Conservation (phyloP, 2,329 filamentous ascomycete species). For the Thermothelomyces thermophilus region DNA sequence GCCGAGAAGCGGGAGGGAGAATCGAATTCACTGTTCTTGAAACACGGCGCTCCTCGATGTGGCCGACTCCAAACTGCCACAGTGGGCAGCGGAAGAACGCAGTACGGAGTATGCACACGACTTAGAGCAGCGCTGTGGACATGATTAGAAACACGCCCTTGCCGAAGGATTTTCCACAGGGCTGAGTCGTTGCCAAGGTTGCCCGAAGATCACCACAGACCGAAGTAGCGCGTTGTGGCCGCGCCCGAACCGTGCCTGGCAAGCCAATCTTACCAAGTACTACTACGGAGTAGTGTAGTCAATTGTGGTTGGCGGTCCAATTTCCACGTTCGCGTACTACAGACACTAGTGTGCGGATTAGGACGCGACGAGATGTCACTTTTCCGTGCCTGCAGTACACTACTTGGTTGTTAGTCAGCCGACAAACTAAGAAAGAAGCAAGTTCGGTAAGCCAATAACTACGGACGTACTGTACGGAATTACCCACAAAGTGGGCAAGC, state of each 20-base stretch:
- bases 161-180: background rate
- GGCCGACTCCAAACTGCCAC: background rate
- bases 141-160: too few species aligned
- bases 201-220: background rate
- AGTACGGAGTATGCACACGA: too few species aligned
- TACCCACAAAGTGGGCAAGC: background rate
- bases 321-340: background rate
- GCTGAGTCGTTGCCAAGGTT: background rate
- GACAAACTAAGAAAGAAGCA: slow-evolving; percentile 1
- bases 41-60: background rate
- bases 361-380: too few species aligned
- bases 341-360: too few species aligned
- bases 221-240: background rate
- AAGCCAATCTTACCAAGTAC: background rate
- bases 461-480: too few species aligned
- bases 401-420: too few species aligned
- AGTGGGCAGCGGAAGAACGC: too few species aligned
- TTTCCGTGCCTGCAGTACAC: too few species aligned
- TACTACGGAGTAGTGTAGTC: background rate
- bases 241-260: background rate
- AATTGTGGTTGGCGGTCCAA: slow-evolving; percentile 4
- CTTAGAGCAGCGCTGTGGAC: too few species aligned
- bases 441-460: too few species aligned
- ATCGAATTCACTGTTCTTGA: too few species aligned
- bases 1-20: too few species aligned